These are phyloP conservation scores for Cryphonectria naterciae DNA, from an alignment of 2,329 filamentous ascomycete genomes.

Conservation along the genomic window DNA sequence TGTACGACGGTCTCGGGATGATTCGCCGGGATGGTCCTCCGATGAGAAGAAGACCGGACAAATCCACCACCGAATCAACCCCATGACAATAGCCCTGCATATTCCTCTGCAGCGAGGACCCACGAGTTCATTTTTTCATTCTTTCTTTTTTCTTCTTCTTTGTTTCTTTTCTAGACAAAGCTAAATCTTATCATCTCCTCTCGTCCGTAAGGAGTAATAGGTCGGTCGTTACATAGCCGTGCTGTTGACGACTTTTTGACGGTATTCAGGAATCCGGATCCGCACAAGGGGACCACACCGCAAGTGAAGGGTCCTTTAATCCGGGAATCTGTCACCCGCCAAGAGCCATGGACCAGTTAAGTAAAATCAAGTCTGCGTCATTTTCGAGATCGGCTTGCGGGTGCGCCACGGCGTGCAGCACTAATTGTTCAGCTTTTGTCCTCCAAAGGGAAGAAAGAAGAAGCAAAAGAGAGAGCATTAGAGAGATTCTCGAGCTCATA, in stretches of 20 bases:
- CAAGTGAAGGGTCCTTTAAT: neutral
- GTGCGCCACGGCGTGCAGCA: neutral
- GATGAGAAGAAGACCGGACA: neutral
- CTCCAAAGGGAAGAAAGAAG: neutral
- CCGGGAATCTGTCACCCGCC: constrained; percentile 1
- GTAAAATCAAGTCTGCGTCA: neutral
- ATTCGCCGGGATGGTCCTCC: neutral
- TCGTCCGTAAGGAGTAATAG: neutral
- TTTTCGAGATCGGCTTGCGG: neutral
- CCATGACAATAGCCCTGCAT: no score
- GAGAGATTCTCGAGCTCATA: neutral
- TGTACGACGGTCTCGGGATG: neutral
- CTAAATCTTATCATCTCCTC: neutral
- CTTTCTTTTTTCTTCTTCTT: no score
- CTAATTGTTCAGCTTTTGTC: neutral
- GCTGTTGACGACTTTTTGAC: neutral
- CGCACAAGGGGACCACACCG: neutral
- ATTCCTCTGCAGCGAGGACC: neutral
- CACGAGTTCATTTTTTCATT: neutral
- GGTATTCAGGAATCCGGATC: neutral
- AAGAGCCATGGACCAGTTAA: neutral
- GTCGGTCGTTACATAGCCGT: neutral
- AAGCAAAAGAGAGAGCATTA: neutral
- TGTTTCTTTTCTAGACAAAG: neutral
- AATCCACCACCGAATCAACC: neutral